Base-by-base conservation (phyloP, 495 filamentous ascomycete genomes). In the Endocarpon pusillum region DNA sequence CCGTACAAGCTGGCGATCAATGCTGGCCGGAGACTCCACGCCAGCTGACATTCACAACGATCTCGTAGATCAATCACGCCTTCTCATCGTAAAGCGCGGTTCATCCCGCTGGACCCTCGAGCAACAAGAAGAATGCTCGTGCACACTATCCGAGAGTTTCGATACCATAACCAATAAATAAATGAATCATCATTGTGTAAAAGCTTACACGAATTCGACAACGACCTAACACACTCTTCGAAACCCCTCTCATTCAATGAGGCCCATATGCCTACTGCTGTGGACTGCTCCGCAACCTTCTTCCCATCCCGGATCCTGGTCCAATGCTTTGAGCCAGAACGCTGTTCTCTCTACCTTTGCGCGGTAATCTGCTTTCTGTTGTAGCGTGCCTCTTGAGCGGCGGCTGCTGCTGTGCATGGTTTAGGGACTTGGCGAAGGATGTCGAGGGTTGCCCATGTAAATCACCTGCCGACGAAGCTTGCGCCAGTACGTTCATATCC, bases 401-500 rank as follows among this genome's bases (percentile, higher is more conserved):
- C 48, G 16, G 29, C 38, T 33, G 31, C 36, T 27, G 7, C 38
- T 35, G 21, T 41, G 27, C 2, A 41, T 40, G 16, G 14, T 25
- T 28, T 29, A 38, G 23, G 34, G 33, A 27, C 43, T 41, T 17
- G 34, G 32, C 36, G 14, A 20, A 21, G 15, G 27, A 39, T 20
- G 20, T 27, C 16, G 14, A 19, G 7, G 18, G 15, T 14, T 12
- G 19, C 11, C 11, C 30, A 7, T 37, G 43, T 1, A 44, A 47
- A 10, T 36, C 24, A 21, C 49, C 56, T 53, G 35, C 45, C 31
- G 34, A 47, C 43, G 44, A 37, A 46, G 49, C 50, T 55, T 43
- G 54, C 37, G 49, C 20, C 19, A 32, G 55, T 50, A 67, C 56
- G 49, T 69, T 69, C 48, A 59, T 37, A 53, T 69, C 60, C 51